A percentile compares a stretch with the other conserved stretches of the same genome.
phyloP scores from a whole-genome alignment of 495 filamentous ascomycete species.

The Platismatia glauca region DNA sequence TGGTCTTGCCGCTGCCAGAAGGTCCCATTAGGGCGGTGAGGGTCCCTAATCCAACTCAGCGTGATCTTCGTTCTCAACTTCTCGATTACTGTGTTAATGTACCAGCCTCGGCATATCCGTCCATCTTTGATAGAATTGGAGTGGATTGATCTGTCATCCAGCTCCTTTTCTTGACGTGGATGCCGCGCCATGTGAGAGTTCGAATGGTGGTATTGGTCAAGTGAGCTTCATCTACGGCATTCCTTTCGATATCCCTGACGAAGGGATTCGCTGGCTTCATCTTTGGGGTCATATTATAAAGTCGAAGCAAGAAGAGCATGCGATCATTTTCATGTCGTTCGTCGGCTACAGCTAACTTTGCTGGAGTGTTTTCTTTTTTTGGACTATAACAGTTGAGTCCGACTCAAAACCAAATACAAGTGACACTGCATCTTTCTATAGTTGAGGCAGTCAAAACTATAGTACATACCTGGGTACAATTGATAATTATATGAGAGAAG shows the following conservation, averaged over 20 bases:
- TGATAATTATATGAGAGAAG: too few species aligned
- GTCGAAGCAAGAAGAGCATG: slow-evolving; percentile 75
- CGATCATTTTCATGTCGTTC: too few species aligned
- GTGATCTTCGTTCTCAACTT: not conserved
- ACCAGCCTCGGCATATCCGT: slow-evolving; percentile 6
- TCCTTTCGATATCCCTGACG: slow-evolving; percentile 28
- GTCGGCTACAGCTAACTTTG: too few species aligned
- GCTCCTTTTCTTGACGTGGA: not conserved
- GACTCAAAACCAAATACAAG: too few species aligned
- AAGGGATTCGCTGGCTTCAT: slow-evolving; percentile 20
- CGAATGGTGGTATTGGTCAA: slow-evolving; percentile 7
- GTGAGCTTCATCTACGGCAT: slow-evolving; percentile 15
- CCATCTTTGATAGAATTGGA: slow-evolving; percentile 2
- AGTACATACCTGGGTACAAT: too few species aligned
- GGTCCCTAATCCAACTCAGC: slow-evolving; percentile 41
- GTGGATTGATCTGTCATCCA: not conserved
- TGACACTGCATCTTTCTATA: too few species aligned
- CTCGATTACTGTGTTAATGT: slow-evolving; percentile 31
- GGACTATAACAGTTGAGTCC: too few species aligned
- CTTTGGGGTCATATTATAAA: not conserved
- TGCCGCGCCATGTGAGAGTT: slow-evolving; percentile 6
- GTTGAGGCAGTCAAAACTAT: too few species aligned
- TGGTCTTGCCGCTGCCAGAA: slow-evolving; percentile 69
- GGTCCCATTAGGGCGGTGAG: slow-evolving; percentile 68
- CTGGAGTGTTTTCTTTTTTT: too few species aligned